Base-by-base conservation (phyloP, 2,329 filamentous ascomycete species). In the Chaetomium globosum region DNA sequence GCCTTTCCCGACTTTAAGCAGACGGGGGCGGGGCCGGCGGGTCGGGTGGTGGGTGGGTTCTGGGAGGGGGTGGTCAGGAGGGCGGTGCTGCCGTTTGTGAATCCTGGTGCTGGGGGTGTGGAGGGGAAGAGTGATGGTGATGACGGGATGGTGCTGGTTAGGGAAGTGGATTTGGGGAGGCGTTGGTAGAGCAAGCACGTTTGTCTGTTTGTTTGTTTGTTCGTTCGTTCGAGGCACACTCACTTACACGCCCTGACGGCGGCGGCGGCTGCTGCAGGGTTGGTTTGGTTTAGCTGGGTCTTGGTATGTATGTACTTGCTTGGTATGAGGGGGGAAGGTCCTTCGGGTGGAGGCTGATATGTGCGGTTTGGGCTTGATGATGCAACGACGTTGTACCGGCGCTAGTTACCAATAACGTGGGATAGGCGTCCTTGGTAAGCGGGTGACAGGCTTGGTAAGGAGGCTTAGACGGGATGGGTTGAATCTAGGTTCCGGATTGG, bases 1-100 rank as follows among this genome's bases (percentile, higher is more conserved):
- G 92, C 94, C 0, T 99, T 96, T 78, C 95, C 95, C 10, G 95
- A 99, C 79, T 98, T 98, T 74, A 88, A 85, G 74, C 94, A 98
- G 85, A 97, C 93, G 19, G 95, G 95, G 0, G 83, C 84, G 8
- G 89, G 90, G 64, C 77, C 96, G 69, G 86, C 83, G 74, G 85
- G 80, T 74, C 85, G 80, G 0, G 77, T 98, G 49, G 89, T 99
- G 28, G 85, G 81, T 23, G 89, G 88, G 8, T 82, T 99, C 70
- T 95, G 96, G 82, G 83, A 86, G 72, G 90, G 86, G 12, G 89
- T 92, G 26, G 82, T 97, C 51, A 82, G 86, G 63, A 79, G 84
- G 69, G 91, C 82, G 1, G 85, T 97, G 1, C 80, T 77, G 76
- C 77, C 83, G 1, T 95, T 95, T 78, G 92, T 96, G 36, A 26